Conservation (phyloP, 805 yeast genomes). For the Grigorovia humatica region DNA sequence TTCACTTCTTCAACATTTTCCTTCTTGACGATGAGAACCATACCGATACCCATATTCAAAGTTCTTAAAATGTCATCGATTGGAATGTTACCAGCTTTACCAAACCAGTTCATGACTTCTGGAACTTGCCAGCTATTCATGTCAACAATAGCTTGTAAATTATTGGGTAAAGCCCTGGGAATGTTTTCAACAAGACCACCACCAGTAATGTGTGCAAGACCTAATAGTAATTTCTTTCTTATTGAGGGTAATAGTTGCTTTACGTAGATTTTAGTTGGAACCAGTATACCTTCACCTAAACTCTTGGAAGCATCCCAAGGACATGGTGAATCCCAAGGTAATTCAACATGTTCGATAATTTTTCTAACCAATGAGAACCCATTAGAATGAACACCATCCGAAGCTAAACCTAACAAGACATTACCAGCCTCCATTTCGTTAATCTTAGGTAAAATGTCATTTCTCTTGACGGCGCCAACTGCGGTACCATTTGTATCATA, state of each 20-base stretch:
- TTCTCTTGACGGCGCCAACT: conserved; percentile 85
- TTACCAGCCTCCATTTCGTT: conserved; percentile 68
- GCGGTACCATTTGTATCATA: conserved; percentile 98
- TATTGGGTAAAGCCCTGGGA: conserved; percentile 84
- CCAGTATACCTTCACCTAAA: conserved; percentile 75
- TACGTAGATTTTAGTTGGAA: conserved; percentile 92
- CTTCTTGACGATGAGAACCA: conserved; percentile 75
- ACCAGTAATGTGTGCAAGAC: conserved; percentile 95
- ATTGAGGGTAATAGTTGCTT: conserved; percentile 75
- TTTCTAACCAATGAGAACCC: conserved; percentile 93
- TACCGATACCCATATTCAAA: conserved; percentile 92
- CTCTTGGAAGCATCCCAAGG: conserved; percentile 73
- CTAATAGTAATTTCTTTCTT: conserved; percentile 57
- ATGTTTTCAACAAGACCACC: conserved; percentile 96
- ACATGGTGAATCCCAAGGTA: conserved; percentile 60
- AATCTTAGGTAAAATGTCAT: conserved; percentile 60
- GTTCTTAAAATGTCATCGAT: conserved; percentile 76
- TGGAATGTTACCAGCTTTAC: conserved; percentile 85
- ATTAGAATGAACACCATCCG: conserved; percentile 93
- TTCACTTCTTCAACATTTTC: conserved; percentile 53
- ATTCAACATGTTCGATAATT: conserved; percentile 70
- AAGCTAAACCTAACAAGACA: conserved; percentile 73
- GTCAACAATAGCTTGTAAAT: conserved; percentile 73
- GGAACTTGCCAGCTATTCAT: conserved; percentile 76
- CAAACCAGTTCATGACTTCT: conserved; percentile 88